Base-by-base conservation (phyloP, 371 early-diverging fungal genomes). In the Zopfochytrium polystomum region DNA sequence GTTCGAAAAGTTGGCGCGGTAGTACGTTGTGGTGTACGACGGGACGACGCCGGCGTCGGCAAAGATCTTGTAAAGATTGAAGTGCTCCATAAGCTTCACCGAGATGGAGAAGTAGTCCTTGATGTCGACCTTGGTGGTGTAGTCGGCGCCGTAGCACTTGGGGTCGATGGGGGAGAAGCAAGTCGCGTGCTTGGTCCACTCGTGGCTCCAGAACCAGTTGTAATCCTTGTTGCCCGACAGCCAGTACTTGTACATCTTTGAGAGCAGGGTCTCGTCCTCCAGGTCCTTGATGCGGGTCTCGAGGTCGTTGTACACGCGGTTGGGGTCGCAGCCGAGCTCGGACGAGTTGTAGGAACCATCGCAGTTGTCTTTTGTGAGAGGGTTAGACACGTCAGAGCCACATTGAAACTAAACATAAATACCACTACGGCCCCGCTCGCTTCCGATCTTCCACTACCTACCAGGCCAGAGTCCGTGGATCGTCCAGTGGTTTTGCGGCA, bases 171-270 rank as follows among this genome's bases (percentile, higher is more conserved):
- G 85, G 0, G 84, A 77, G 20, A 86, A 77, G 68, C 90, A 90
- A 22, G 87, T 88, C 46, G 88, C 90, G 71, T 90, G 90, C 78
- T 90, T 90, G 70, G 73, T 75, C 87, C 87, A 90, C 63, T 90
- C 88, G 64, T 90, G 88, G 5, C 80, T 63, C 86, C 86, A 85
- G 69, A 85, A 81, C 62, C 69, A 71, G 67, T 77, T 70, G 64
- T 78, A 75, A 65, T 76, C 70, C 25, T 50, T 56, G 26, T 65
- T 26, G 52, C 55, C 63, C 25, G 45, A 32, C 51, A 55, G 80
- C 92, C 92, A 91, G 57, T 82, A 86, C 3, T 76, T 83, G 63
- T 76, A 68, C 86, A 90, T 78, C 4, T 82, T 63, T 25, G 72
- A 46, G 38, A 80, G 63, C 30, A 90, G 75, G 0, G 32, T 52